Evolutionary conservation across 768 basidiomycete species (phyloP), one percentile per base, ranked within the genome.

Genomic region (Leccinum disarticulatum): DNA sequence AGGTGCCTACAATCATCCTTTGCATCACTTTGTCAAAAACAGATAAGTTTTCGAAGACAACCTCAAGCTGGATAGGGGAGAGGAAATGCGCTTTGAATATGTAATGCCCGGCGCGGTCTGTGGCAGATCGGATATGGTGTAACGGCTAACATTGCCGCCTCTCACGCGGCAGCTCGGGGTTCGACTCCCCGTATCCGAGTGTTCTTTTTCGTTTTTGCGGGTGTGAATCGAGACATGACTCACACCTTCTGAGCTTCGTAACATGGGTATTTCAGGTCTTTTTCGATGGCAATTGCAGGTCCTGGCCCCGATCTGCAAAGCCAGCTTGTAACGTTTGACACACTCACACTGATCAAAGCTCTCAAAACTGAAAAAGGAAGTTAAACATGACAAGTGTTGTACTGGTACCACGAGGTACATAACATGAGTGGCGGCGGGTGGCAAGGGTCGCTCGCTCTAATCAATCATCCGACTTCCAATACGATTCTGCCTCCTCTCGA

Each of bases 141-240:
- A 84, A 84, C 73, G 83, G 82, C 80, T 81, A 84, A 81, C 82
- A 83, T 84, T 83, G 77, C 82, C 81, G 82, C 83, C 82, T 84
- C 76, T 82, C 82, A 82, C 76, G 74, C 74, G 74, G 76, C 66
- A 76, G 76, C 72, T 77, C 75, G 75, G 76, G 75, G 73, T 70
- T 70, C 68, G 68, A 68, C 52, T 70, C 70, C 69, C 63, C 70
- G 70, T 70, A 70, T 70, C 69, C 70, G 70, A 70, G 70, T 46
- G 0, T 1, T 41, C 61, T 61, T 60, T 33, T 52, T 51, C 11
- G 5, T 5, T 14, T 28, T 1, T 11, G 10, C 31, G 1, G 10
- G 17, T 13, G 38, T 17, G 36, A 38, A 38, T 38, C 36, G 35
- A 35, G 33, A 11, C 3, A 25, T 25, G 25, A 25, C 25, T 25